A percentile compares a stretch with the other conserved stretches of the same genome.
Conservation (phyloP, 495 filamentous ascomycete genomes). For the Melanomma pulvis-pyrius region DNA sequence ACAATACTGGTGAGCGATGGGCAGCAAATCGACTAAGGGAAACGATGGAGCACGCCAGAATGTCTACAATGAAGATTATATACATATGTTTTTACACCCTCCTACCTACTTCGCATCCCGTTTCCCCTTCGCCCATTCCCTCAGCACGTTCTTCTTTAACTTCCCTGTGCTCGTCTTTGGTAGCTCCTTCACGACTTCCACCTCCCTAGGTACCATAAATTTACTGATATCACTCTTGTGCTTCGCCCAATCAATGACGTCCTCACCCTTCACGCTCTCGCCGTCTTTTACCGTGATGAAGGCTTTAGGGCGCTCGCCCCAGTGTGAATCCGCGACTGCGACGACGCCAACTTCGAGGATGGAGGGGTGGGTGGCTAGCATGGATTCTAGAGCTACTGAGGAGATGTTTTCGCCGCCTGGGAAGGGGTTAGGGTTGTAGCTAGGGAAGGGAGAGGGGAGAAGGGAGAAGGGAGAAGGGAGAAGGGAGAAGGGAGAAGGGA, state of each 20-base stretch:
- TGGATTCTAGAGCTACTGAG: constrained; percentile 85
- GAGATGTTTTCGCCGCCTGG: constrained; percentile 96
- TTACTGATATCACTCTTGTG: constrained; percentile 75
- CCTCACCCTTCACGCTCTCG: constrained; percentile 61
- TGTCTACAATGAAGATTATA: neutral
- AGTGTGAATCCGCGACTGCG: constrained; percentile 85
- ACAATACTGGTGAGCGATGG: too few relatives aligned
- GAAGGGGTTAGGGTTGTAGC: neutral
- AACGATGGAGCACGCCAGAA: neutral
- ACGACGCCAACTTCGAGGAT: constrained; percentile 91
- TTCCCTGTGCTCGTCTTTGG: constrained; percentile 98
- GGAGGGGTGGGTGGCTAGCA: constrained; percentile 87
- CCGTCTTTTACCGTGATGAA: constrained; percentile 79
- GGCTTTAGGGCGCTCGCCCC: constrained; percentile 93
- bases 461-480: too few relatives aligned
- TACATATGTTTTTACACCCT: neutral
- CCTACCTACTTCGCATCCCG: constrained; percentile 7
- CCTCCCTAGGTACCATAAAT: constrained; percentile 95
- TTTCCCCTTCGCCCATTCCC: constrained; percentile 74
- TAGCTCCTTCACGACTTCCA: constrained; percentile 82
- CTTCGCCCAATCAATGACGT: constrained; percentile 86
- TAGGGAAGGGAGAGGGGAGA: neutral
- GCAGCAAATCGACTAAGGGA: too few relatives aligned
- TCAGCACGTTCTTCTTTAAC: constrained; percentile 89
- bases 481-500: too few relatives aligned